Evolutionary conservation across 768 basidiomycete species (phyloP).

Genomic region (Tephrocybe rancida): DNA sequence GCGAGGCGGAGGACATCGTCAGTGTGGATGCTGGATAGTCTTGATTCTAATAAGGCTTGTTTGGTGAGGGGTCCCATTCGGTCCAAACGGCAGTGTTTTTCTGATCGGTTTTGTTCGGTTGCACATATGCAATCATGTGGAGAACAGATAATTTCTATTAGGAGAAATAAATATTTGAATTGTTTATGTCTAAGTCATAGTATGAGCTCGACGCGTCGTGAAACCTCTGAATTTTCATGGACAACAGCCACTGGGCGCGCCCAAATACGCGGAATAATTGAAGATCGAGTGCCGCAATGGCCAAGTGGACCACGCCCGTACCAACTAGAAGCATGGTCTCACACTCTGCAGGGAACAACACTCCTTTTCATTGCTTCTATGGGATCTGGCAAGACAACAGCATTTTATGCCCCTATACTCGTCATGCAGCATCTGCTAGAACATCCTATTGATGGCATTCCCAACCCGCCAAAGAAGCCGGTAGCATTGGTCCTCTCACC

Average conservation of each 20-base stretch:
- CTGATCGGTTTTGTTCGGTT: too few relatives aligned
- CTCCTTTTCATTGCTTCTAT: conserved; percentile 21
- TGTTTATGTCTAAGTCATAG: too few relatives aligned
- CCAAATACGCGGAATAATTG: conserved; percentile 15
- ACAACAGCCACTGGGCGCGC: conserved; percentile 10
- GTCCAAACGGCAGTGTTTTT: too few relatives aligned
- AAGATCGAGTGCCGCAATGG: conserved; percentile 20
- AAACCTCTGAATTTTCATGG: conserved; percentile 13
- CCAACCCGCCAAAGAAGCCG: conserved; percentile 7
- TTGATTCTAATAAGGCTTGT: too few relatives aligned
- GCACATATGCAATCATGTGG: too few relatives aligned
- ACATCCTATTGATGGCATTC: conserved; percentile 8
- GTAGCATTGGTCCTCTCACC: conserved; percentile 23
- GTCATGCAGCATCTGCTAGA: conserved; percentile 17
- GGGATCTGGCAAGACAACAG: conserved; percentile 21
- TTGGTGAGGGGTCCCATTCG: too few relatives aligned
- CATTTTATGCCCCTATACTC: conserved; percentile 18
- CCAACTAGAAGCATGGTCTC: conserved; percentile 22
- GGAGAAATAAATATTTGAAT: too few relatives aligned
- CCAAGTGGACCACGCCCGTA: conserved; percentile 12
- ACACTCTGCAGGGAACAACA: conserved; percentile 17
- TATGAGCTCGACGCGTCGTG: conserved; percentile 4
- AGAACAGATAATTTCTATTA: too few relatives aligned
- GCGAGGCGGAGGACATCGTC: too few relatives aligned
- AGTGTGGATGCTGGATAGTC: too few relatives aligned